A percentile compares a stretch with the other conserved stretches of the same genome.
phyloP scores from a whole-genome alignment of 345 rosid genomes.

The Hypericum androsaemum region DNA sequence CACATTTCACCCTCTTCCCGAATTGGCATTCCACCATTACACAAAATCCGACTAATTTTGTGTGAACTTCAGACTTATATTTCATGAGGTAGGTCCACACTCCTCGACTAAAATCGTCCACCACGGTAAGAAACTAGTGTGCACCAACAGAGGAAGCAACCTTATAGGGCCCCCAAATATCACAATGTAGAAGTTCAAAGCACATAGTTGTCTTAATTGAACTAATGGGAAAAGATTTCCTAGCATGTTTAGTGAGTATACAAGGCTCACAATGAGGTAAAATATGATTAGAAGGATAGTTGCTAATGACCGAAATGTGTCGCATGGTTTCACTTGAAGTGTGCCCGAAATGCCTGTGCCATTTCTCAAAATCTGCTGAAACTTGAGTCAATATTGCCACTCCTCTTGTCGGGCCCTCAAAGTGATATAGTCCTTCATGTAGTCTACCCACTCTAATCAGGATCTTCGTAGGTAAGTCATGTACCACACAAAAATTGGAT shows the following conservation, averaged over 20 bases:
- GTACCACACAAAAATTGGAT: neutral
- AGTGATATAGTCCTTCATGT: neutral
- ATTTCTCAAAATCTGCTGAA: neutral
- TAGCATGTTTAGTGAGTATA: slow-evolving; percentile 2
- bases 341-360: slow-evolving; percentile 5
- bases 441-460: slow-evolving; percentile 11
- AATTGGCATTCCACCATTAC: slow-evolving; percentile 10
- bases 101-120: slow-evolving; percentile 7
- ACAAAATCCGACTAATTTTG: neutral
- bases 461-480: slow-evolving; percentile 4
- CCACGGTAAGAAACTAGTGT: neutral
- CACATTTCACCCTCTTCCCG: neutral
- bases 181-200: slow-evolving; percentile 12
- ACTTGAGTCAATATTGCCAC: neutral
- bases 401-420: neutral
- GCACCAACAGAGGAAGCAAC: neutral
- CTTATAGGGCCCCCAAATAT: neutral
- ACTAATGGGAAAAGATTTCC: neutral
- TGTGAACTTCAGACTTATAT: slow-evolving; percentile 2
- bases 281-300: neutral
- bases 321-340: neutral
- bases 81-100: slow-evolving; percentile 6
- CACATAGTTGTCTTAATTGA: neutral
- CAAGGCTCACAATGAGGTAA: slow-evolving; percentile 3
- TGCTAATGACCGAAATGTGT: neutral